These are phyloP conservation scores for Geranium brycei DNA, from an alignment of 345 rosid genomes.

Conservation along the genomic window DNA sequence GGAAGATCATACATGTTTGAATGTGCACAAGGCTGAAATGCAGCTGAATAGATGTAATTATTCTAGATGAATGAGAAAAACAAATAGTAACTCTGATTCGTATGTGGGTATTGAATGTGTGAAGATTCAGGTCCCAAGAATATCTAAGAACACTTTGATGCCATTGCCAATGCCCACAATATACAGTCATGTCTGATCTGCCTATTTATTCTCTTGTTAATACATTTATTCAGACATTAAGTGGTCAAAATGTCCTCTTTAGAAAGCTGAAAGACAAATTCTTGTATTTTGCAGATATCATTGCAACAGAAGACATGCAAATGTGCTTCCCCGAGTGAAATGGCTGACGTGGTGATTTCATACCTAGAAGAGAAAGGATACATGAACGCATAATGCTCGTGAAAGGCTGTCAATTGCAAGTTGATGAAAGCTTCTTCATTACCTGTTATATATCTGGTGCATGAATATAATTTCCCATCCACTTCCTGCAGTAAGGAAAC, in stretches of 20 bases:
- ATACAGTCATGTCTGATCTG: not conserved
- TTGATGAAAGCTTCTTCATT: not conserved
- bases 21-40: not conserved
- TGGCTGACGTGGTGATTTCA: slow-evolving; percentile 54
- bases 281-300: slow-evolving; percentile 38
- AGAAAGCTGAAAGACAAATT: slow-evolving; percentile 4
- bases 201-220: not conserved
- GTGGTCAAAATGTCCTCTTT: too few relatives aligned
- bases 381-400: slow-evolving; percentile 26
- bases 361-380: slow-evolving; percentile 60
- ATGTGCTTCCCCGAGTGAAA: slow-evolving; percentile 36
- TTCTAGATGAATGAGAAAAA: not conserved
- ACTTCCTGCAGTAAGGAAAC: slow-evolving; percentile 13
- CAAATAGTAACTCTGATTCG: not conserved
- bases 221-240: not conserved
- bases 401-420: slow-evolving; percentile 1
- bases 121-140: too few relatives aligned
- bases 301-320: slow-evolving; percentile 24
- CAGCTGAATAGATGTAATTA: not conserved
- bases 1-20: not conserved
- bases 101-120: too few relatives aligned
- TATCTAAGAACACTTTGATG: too few relatives aligned
- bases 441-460: not conserved
- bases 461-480: not conserved
- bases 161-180: not conserved